Base-by-base conservation (phyloP, 2,329 filamentous ascomycete genomes). In the Triangularia verruculosa region DNA sequence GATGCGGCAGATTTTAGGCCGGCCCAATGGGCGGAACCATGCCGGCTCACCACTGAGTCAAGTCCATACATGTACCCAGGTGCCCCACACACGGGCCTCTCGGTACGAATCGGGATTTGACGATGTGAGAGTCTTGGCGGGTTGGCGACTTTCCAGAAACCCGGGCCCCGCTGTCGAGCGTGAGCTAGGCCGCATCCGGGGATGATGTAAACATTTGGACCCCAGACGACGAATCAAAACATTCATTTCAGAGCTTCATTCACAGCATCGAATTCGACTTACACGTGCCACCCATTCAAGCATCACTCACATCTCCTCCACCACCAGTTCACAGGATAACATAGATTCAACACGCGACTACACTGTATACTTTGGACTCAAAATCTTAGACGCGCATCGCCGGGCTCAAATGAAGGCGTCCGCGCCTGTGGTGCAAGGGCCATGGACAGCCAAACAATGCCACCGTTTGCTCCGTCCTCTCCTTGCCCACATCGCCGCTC, bases 361-460 rank as follows among this genome's bases (percentile, higher is more conserved):
- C 52, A n/a, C 22, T 20, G 11, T 22, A 22, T 47, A 6, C 20
- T 20, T 47, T 47, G 39, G 39, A 47, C 9, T 20, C 39, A 6
- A 9, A 9, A 20, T 9, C n/a, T 12, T 43, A 43, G 5, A 43
- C 5, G 13, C 30, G 30, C 30, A 32, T 32, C 30, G 3, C 34
- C n/a, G 39, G 1, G 0, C 4, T n/a, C 39, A 8, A 11, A 47
- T 47, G 39, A 47, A 20, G 39, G 39, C 39, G 39, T 47, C 39
- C 39, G 6, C 6, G n/a, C 39, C 39, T 7, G 2, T 20, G 39
- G n/a, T 47, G 39, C 39, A 47, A 17, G 39, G 66, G 52, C 73
- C 73, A 12, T 83, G 81, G 81, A 83, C 79, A 4, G 78, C 81
- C 4, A 76, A 78, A 57, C 73, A 80, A 61, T 83, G 81, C 53